These are phyloP conservation scores for Russula sp. DNA, from an alignment of 768 basidiomycete species.

Conservation along the genomic window DNA sequence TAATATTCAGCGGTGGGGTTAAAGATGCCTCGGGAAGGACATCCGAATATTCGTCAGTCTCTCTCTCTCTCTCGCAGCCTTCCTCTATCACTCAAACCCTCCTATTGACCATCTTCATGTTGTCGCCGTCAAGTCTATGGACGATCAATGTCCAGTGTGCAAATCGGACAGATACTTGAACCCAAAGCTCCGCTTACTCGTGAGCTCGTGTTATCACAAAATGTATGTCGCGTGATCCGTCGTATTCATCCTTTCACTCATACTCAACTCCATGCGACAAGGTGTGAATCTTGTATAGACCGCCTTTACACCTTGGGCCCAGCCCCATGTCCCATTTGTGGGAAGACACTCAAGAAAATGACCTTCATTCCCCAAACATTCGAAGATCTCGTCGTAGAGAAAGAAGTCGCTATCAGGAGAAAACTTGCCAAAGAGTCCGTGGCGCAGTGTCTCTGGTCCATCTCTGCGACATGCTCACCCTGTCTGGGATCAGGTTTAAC, in stretches of 20 bases:
- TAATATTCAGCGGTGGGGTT: conserved; percentile 77
- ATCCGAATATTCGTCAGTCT: conserved; percentile 68
- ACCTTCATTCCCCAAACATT: conserved; percentile 97
- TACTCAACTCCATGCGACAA: conserved; percentile 34
- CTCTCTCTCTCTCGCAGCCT: too few species aligned
- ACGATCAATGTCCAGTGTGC: conserved; percentile 96
- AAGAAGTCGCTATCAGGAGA: conserved; percentile 86
- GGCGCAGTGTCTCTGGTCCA: background rate
- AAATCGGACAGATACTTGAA: conserved; percentile 95
- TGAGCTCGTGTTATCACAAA: conserved; percentile 98
- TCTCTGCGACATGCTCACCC: background rate
- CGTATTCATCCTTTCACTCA: background rate
- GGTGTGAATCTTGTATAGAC: conserved; percentile 99
- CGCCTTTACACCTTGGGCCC: conserved; percentile 93
- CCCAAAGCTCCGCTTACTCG: conserved; percentile 87
- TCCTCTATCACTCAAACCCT: conserved; percentile 15
- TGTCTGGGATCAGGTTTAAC: conserved; percentile 67
- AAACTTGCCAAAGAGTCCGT: conserved; percentile 86
- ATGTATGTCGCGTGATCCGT: conserved; percentile 54
- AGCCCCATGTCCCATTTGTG: conserved; percentile 93
- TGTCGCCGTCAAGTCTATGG: conserved; percentile 58
- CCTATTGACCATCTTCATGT: conserved; percentile 7
- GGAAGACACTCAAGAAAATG: conserved; percentile 80
- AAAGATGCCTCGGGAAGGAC: conserved; percentile 84
- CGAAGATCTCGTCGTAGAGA: conserved; percentile 88